These are phyloP conservation scores for Pneumocystis oryctolagi DNA, from an alignment of 1,139 yeast genomes.

Conservation along the genomic window DNA sequence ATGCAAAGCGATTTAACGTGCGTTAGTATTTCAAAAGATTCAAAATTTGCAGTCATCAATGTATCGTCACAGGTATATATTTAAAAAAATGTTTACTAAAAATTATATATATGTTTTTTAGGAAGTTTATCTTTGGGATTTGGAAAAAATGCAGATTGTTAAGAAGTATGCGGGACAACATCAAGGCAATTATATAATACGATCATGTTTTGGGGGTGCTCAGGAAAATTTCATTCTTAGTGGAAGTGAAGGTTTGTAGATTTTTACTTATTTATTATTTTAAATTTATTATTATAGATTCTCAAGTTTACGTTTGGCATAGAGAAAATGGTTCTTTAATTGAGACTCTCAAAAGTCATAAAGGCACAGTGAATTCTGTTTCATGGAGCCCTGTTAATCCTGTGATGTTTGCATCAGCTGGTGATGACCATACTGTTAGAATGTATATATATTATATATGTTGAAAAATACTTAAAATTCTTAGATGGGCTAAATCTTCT, in stretches of 20 bases:
- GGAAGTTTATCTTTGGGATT: conserved; percentile 69
- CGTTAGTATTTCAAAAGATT: conserved; percentile 32
- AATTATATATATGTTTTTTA: conserved; percentile 28
- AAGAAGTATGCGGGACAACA: conserved; percentile 58
- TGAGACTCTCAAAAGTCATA: conserved; percentile 50
- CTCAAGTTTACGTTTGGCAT: conserved; percentile 69
- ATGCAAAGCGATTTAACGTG: conserved; percentile 36
- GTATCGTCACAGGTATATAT: conserved; percentile 15
- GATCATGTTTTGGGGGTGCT: conserved; percentile 63
- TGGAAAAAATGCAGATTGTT: conserved; percentile 34
- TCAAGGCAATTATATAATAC: conserved; percentile 53
- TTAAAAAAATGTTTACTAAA: conserved; percentile 42
- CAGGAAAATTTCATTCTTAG: conserved; percentile 58
- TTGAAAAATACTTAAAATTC: not conserved
- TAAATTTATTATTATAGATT: conserved; percentile 30
- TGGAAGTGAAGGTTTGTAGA: conserved; percentile 44
- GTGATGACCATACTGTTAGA: conserved; percentile 48
- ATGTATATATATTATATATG: conserved; percentile 14
- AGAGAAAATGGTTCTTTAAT: conserved; percentile 56
- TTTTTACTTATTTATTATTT: not conserved
- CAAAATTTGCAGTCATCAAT: conserved; percentile 15
- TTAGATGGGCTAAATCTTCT: not conserved
- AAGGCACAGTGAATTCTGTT: conserved; percentile 54
- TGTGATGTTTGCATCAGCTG: conserved; percentile 61
- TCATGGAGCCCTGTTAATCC: conserved; percentile 52